phyloP scores from a whole-genome alignment of 202 grass and related monocot species.

The Elaeis oleifera region DNA sequence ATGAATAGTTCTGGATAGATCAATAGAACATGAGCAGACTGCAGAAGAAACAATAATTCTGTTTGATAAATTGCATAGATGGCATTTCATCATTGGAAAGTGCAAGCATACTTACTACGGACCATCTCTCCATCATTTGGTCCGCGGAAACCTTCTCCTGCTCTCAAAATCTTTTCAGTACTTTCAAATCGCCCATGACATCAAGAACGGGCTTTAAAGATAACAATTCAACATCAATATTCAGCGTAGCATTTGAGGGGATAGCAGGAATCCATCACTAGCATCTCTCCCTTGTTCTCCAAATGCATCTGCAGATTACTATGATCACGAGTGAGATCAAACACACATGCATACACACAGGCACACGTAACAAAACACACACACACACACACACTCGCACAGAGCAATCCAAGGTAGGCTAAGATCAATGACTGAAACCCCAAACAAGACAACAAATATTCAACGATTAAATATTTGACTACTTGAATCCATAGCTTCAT shows the following conservation, averaged over 20 bases:
- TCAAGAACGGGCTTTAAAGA: constrained; percentile 35
- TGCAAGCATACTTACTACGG: constrained; percentile 17
- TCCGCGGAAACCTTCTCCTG: constrained; percentile 20
- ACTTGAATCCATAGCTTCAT: no score
- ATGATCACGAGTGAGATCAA: constrained; percentile 4
- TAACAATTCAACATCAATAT: constrained; percentile 31
- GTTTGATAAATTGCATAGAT: no score
- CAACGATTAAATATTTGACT: no score
- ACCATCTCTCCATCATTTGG: constrained; percentile 32
- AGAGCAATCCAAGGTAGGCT: neutral
- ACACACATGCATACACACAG: neutral
- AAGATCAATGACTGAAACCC: neutral
- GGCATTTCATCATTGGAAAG: neutral
- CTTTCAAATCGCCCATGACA: constrained; percentile 28
- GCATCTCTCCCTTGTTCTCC: constrained; percentile 28
- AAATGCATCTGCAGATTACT: constrained; percentile 32
- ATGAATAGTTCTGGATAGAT: no score
- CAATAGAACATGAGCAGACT: no score
- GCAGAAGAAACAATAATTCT: no score
- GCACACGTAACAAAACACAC: neutral
- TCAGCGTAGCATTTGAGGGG: constrained; percentile 23
- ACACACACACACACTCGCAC: neutral
- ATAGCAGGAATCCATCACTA: constrained; percentile 17
- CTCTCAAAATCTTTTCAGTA: constrained; percentile 33
- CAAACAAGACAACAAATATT: no score